These are phyloP conservation scores for Cercophora samala DNA, from an alignment of 495 filamentous ascomycete species.

Conservation along the genomic window DNA sequence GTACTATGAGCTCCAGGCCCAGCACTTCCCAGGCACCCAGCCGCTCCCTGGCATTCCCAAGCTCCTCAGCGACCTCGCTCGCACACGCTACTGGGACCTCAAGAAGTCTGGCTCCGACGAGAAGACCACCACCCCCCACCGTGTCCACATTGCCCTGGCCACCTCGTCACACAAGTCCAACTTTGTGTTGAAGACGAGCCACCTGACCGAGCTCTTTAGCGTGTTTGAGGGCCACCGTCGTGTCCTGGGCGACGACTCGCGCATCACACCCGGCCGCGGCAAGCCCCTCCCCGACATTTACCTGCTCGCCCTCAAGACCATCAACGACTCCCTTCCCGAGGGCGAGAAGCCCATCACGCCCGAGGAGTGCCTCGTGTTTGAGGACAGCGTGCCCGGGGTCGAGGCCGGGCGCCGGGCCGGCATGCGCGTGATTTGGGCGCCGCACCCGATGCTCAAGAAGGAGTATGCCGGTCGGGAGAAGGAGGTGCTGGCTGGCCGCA, in stretches of 20 bases:
- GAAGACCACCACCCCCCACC: constrained; percentile 34
- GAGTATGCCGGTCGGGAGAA: constrained; percentile 72
- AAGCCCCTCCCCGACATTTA: constrained; percentile 98
- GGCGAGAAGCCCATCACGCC: constrained; percentile 68
- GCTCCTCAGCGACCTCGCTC: constrained; percentile 57
- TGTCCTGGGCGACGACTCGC: constrained; percentile 81
- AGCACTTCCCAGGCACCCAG: constrained; percentile 68
- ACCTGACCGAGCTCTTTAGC: constrained; percentile 69
- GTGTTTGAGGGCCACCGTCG: constrained; percentile 64
- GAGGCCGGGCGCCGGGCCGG: constrained; percentile 88
- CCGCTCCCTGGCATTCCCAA: constrained; percentile 75
- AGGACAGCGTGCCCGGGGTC: constrained; percentile 89
- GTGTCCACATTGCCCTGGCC: constrained; percentile 80
- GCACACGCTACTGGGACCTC: constrained; percentile 45
- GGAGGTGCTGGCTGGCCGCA: constrained; percentile 80
- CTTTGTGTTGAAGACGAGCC: constrained; percentile 74
- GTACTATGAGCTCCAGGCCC: constrained; percentile 56
- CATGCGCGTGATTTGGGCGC: constrained; percentile 93
- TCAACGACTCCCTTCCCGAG: constrained; percentile 67
- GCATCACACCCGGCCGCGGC: constrained; percentile 74
- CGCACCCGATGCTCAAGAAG: constrained; percentile 73
- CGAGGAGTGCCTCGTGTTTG: constrained; percentile 92
- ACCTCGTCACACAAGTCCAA: constrained; percentile 70
- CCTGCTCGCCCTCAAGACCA: constrained; percentile 74
- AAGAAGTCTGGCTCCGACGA: neutral